Evolutionary conservation across 2,329 filamentous ascomycete species (phyloP).

Genomic region (Trichoderma gracile): DNA sequence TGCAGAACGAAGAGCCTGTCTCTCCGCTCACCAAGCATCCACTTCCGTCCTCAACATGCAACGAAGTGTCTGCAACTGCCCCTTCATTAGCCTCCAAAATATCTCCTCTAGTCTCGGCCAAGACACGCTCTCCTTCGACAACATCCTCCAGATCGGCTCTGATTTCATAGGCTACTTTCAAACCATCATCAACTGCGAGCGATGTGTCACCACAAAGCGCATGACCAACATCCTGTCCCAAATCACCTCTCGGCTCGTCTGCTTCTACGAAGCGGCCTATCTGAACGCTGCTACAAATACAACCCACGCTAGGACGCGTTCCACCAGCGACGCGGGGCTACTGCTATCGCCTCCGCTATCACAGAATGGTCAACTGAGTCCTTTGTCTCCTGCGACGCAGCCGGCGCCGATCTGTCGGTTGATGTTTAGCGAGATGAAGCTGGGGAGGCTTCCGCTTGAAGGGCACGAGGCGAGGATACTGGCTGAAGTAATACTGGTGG

Average conservation of each 20-base stretch:
- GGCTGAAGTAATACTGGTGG: conserved; percentile 15
- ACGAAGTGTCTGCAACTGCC: conserved; percentile 11
- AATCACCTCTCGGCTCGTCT: conserved; percentile 22
- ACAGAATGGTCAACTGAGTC: conserved; percentile 3
- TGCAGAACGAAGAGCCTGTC: neutral
- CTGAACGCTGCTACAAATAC: conserved; percentile 6
- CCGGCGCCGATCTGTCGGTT: neutral
- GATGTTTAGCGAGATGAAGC: conserved; percentile 19
- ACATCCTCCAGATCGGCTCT: conserved; percentile 11
- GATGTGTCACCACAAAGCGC: conserved; percentile 18
- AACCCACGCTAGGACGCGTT: neutral
- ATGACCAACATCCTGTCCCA: conserved; percentile 19
- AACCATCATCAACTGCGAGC: conserved; percentile 7
- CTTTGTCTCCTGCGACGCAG: neutral
- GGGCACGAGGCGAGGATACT: conserved; percentile 17
- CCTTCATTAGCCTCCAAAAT: conserved; percentile 2
- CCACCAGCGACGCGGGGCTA: neutral
- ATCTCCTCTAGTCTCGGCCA: conserved; percentile 7
- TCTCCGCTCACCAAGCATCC: neutral
- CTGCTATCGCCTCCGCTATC: neutral
- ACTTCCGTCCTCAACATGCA: conserved; percentile 5
- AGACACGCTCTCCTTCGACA: conserved; percentile 19
- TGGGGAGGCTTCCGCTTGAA: conserved; percentile 16
- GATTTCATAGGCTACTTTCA: conserved; percentile 15
- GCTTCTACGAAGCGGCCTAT: conserved; percentile 22